Conservation (phyloP, 805 yeast genomes). For the Ogataea populi-albae region DNA sequence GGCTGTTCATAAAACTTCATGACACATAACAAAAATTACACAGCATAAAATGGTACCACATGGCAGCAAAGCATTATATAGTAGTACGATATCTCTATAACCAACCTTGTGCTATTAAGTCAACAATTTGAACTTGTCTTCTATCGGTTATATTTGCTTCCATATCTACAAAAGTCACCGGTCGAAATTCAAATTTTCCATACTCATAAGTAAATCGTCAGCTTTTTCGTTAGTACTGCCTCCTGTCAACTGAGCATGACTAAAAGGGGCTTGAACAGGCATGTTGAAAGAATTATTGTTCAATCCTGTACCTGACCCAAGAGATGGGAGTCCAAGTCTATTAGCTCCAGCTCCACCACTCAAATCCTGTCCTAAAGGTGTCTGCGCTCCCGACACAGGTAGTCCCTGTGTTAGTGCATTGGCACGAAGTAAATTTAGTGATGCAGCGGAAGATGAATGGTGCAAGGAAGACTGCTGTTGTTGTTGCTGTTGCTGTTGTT, state of each 20-base stretch:
- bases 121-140: no score
- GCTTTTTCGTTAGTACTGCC: slow-evolving; percentile 20
- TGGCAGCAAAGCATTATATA: no score
- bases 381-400: no score
- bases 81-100: no score
- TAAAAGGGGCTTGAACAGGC: slow-evolving; percentile 17
- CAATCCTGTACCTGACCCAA: slow-evolving; percentile 12
- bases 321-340: slow-evolving; percentile 18
- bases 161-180: no score
- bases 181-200: slow-evolving; percentile 30
- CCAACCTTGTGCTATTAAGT: no score
- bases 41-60: no score
- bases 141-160: no score
- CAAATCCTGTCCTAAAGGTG: slow-evolving; percentile 14
- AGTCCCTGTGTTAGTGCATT: slow-evolving; percentile 20
- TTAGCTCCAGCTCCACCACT: slow-evolving; percentile 13
- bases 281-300: slow-evolving; percentile 6
- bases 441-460: slow-evolving; percentile 32
- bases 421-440: slow-evolving; percentile 28
- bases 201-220: slow-evolving; percentile 28
- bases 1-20: slow-evolving; percentile 8
- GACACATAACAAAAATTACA: no score
- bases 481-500: slow-evolving; percentile 22
- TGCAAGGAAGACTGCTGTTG: slow-evolving; percentile 20
- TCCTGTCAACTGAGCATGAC: slow-evolving; percentile 29